Evolutionary conservation across 768 basidiomycete genomes (phyloP), one percentile per base, ranked within the genome.

Genomic region (Galerina sulciceps): DNA sequence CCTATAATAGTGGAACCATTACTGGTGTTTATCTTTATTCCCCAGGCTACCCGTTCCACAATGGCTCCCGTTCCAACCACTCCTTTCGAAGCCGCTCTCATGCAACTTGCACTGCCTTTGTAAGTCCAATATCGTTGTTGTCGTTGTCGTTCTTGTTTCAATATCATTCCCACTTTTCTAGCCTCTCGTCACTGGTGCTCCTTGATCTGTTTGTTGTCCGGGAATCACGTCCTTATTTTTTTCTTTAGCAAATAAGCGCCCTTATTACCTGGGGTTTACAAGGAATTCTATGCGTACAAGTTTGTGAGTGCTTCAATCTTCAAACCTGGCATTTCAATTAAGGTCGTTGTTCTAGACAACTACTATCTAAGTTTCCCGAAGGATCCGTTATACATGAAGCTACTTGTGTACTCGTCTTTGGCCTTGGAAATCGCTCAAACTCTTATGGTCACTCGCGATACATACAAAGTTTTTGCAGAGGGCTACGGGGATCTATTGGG

Each of bases 361-460:
- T 76, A 76, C 44, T 72, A 71, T 46, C 41, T 67, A 4, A 69
- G 67, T 10, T 73, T 74, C 55, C 69, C 69, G 5, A 71, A 68
- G 36, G 75, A 76, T 45, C 62, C 61, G 3, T 34, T 60, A 10
- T 55, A 67, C 40, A 64, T 69, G 64, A 73, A 73, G 49, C 10
- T 48, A 9, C 52, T 70, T 10, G 71, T 75, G 11, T 71, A 72
- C 49, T 22, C 52, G 5, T 48, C 70, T 9, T 65, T 72, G 18
- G 17, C 63, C 6, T 13, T 74, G 22, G 74, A 74, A 46, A 36
- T 73, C 14, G 47, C 69, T 8, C 75, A 76, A 53, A 72, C 74
- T 0, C 34, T 68, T 5, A 57, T 76, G 47, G 65, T 60, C 18
- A 67, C 68, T 6, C 59, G 38, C 43, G 73, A 76, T 37, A 66